Conservation (phyloP, 1,139 yeast species). For the Lodderomyces margitis region DNA sequence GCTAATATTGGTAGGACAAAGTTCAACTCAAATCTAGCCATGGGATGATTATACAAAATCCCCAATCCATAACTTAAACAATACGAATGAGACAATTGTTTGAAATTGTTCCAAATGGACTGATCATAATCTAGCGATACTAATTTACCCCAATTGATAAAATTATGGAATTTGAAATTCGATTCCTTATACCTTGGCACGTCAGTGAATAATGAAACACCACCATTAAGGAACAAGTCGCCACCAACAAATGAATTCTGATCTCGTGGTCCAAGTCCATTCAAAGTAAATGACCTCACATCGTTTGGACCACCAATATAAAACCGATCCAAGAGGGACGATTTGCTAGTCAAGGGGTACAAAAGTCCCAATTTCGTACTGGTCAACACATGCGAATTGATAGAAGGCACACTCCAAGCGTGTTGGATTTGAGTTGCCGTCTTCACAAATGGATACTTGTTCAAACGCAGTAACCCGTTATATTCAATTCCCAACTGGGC, state of each 20-base stretch:
- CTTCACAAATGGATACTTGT: constrained; percentile 40
- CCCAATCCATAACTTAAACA: constrained; percentile 75
- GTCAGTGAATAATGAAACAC: constrained; percentile 62
- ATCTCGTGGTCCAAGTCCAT: constrained; percentile 86
- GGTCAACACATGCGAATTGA: constrained; percentile 35
- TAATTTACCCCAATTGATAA: constrained; percentile 73
- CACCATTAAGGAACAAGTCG: constrained; percentile 68
- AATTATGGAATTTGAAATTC: constrained; percentile 67
- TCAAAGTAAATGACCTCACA: constrained; percentile 69
- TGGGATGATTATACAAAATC: constrained; percentile 76
- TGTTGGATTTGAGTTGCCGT: constrained; percentile 47
- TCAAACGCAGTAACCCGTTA: constrained; percentile 40
- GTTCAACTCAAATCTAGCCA: constrained; percentile 88
- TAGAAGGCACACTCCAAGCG: constrained; percentile 26
- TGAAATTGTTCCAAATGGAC: constrained; percentile 19
- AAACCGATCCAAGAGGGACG: constrained; percentile 60
- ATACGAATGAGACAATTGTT: constrained; percentile 27
- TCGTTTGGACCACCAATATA: constrained; percentile 78
- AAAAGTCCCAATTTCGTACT: constrained; percentile 55
- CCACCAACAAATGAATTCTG: constrained; percentile 71
- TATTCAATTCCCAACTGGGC: constrained; percentile 58
- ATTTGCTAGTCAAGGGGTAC: constrained; percentile 29
- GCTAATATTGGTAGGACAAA: constrained; percentile 74
- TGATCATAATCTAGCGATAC: constrained; percentile 37
- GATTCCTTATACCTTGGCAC: constrained; percentile 62